Percentiles rank a stretch among this genome's conserved stretches.
phyloP scores from a whole-genome alignment of 2,329 filamentous ascomycete genomes.

The Neofusicoccum sp. region DNA sequence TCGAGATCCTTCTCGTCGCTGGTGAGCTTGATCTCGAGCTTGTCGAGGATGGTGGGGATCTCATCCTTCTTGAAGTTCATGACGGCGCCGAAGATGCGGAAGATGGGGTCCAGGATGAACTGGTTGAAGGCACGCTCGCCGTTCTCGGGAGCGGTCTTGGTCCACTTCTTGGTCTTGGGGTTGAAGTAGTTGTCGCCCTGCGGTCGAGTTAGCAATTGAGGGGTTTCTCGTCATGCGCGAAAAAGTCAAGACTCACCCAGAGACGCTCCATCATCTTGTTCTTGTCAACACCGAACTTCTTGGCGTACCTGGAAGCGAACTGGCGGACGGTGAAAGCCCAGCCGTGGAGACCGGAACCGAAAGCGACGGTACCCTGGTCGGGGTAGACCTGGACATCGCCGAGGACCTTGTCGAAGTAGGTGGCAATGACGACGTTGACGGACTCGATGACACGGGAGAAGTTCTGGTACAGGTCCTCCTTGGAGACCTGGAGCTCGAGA shows the following conservation, averaged over 20 bases:
- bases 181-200: conserved; percentile 99
- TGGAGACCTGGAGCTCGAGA: conserved; percentile 95
- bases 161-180: conserved; percentile 99
- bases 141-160: conserved; percentile 77
- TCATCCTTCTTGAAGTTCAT: conserved; percentile 99
- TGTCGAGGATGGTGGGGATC: conserved; percentile 75
- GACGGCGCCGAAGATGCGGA: conserved; percentile 94
- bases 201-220: conserved; percentile 26
- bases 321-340: conserved; percentile 99
- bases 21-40: conserved; percentile 91
- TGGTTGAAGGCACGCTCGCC: conserved; percentile 99
- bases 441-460: conserved; percentile 99
- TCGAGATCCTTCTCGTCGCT: conserved; percentile 86
- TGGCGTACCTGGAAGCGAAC: conserved; percentile 92
- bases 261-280: conserved; percentile 99
- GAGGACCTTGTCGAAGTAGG: conserved; percentile 94
- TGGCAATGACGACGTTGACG: conserved; percentile 99
- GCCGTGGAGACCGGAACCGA: conserved; percentile 99
- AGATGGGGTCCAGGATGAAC: conserved; percentile 99
- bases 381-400: conserved; percentile 99
- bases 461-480: conserved; percentile 99
- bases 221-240: neutral
- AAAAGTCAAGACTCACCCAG: conserved; percentile 63
- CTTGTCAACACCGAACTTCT: conserved; percentile 99
- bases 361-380: conserved; percentile 94